These are phyloP conservation scores for Wickerhamomyces ciferrii DNA, from an alignment of 805 yeast species.

Conservation along the genomic window DNA sequence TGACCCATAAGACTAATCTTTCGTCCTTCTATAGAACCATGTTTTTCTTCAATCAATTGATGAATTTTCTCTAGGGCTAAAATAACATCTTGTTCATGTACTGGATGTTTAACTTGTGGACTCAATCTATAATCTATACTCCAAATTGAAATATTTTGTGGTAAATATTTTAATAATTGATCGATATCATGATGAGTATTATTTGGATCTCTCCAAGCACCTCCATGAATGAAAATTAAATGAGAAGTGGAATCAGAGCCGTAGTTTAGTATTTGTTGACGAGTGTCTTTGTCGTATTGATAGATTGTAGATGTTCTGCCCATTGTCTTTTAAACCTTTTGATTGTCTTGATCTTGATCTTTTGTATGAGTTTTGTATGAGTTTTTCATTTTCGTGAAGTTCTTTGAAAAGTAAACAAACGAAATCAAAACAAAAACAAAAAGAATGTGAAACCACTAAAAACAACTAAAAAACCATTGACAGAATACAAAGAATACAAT, in stretches of 20 bases:
- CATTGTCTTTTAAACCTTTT: too few species aligned
- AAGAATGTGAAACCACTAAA: too few species aligned
- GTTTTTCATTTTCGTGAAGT: too few species aligned
- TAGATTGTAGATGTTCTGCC: too few species aligned
- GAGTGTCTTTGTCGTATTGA: too few species aligned
- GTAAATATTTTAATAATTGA: slow-evolving; percentile 17
- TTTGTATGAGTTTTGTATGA: too few species aligned
- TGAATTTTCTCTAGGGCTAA: slow-evolving; percentile 23
- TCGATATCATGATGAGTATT: slow-evolving; percentile 57
- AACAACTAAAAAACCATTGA: too few species aligned
- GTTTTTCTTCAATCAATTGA: slow-evolving; percentile 3
- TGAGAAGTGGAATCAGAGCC: not conserved
- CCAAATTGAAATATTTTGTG: slow-evolving; percentile 15
- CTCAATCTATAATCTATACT: slow-evolving; percentile 63
- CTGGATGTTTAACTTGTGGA: slow-evolving; percentile 58
- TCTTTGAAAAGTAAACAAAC: too few species aligned
- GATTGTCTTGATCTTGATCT: too few species aligned
- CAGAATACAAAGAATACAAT: not conserved
- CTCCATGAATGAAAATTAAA: slow-evolving; percentile 73
- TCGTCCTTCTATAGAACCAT: not conserved
- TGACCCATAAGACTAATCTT: slow-evolving; percentile 53
- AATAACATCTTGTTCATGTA: slow-evolving; percentile 51
- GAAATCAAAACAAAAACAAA: too few species aligned
- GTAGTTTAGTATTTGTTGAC: too few species aligned
- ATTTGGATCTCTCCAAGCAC: slow-evolving; percentile 76